These are phyloP conservation scores for Auricularia cornea DNA, from an alignment of 768 basidiomycete genomes.

Conservation along the genomic window DNA sequence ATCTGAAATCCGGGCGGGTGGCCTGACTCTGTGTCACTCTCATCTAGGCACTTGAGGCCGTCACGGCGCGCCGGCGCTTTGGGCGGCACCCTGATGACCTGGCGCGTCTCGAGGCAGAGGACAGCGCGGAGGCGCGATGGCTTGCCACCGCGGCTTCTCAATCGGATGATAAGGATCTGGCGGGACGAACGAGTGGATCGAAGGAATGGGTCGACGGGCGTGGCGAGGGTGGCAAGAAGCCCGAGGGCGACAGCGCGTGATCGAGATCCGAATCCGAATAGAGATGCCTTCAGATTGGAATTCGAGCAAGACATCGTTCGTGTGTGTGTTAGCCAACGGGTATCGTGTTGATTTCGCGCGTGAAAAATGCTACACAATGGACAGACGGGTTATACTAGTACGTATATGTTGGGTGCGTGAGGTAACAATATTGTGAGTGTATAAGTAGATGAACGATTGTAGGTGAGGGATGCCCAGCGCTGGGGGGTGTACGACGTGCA, in stretches of 20 bases:
- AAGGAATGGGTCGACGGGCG: conserved; percentile 26
- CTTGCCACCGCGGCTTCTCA: conserved; percentile 11
- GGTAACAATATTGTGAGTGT: not conserved
- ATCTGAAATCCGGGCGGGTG: no score
- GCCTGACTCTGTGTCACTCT: no score
- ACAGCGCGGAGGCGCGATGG: conserved; percentile 16
- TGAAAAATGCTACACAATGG: not conserved
- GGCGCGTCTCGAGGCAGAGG: conserved; percentile 15
- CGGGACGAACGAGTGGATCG: conserved; percentile 23
- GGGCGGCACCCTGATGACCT: conserved; percentile 8
- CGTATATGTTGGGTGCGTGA: not conserved
- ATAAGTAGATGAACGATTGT: not conserved
- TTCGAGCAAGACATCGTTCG: no score
- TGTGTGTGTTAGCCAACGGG: not conserved
- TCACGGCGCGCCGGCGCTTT: conserved; percentile 16
- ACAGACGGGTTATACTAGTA: not conserved
- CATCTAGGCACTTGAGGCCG: conserved; percentile 15
- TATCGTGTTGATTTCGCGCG: not conserved
- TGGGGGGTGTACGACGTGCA: not conserved
- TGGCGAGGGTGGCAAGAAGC: conserved; percentile 19
- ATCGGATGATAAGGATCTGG: conserved; percentile 11
- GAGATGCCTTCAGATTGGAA: no score
- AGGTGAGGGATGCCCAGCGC: not conserved
- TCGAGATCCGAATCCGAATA: no score
- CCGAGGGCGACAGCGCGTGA: not conserved